These are phyloP conservation scores for Phaeodactylum tricornutum DNA, from an alignment of 108 stramenopile species.

Conservation along the genomic window DNA sequence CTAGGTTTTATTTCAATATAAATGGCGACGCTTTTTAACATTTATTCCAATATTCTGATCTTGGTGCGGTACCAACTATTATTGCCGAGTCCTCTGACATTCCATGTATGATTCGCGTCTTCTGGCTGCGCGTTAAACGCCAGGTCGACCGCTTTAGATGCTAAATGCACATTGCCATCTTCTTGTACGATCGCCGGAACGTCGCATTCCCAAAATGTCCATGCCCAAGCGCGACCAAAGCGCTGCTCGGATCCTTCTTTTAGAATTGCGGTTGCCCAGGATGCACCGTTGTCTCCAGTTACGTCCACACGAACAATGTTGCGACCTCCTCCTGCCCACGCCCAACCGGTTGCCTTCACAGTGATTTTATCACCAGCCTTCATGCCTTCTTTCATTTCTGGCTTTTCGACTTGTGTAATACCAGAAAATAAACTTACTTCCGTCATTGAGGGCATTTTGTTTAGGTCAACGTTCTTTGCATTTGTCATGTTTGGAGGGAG, in stretches of 20 bases:
- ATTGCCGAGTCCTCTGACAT: constrained; percentile 75
- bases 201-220: constrained; percentile 78
- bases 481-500: constrained; percentile 68
- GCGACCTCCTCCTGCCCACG: constrained; percentile 79
- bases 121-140: constrained; percentile 78
- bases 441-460: constrained; percentile 60
- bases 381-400: constrained; percentile 14
- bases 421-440: constrained; percentile 71
- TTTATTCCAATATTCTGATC: not conserved
- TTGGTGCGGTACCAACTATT: constrained; percentile 51
- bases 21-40: too few relatives aligned
- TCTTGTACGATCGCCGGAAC: constrained; percentile 54
- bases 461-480: constrained; percentile 49
- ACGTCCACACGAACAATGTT: constrained; percentile 82
- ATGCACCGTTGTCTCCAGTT: constrained; percentile 57
- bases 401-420: constrained; percentile 42
- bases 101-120: constrained; percentile 59
- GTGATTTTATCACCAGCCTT: constrained; percentile 53
- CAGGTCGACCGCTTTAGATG: constrained; percentile 70
- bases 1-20: too few relatives aligned
- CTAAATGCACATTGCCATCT: constrained; percentile 51
- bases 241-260: constrained; percentile 56
- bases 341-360: constrained; percentile 64
- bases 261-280: constrained; percentile 57
- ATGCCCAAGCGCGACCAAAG: constrained; percentile 72